phyloP scores from a whole-genome alignment of 2,329 filamentous ascomycete genomes.

The Sporothrix pallida region DNA sequence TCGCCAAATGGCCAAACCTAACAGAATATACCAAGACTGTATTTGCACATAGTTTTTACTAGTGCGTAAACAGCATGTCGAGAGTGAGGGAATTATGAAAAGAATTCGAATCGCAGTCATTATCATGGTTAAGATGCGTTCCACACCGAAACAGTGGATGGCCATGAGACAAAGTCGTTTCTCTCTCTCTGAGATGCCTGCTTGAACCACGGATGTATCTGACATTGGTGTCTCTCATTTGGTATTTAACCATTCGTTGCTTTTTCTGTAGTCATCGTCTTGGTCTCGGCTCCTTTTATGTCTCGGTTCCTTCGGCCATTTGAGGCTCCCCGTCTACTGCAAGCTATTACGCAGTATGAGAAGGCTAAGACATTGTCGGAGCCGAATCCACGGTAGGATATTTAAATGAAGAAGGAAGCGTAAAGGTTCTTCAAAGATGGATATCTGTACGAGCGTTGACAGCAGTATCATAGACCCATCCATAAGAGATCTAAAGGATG shows the following conservation, averaged over 20 bases:
- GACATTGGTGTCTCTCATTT: not conserved
- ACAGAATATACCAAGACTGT: no score
- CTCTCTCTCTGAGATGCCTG: not conserved
- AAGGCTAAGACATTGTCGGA: not conserved
- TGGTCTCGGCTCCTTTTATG: conserved; percentile 1
- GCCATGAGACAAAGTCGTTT: not conserved
- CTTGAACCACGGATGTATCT: not conserved
- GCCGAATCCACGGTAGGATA: not conserved
- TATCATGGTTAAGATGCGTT: not conserved
- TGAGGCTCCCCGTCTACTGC: not conserved
- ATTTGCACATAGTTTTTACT: no score
- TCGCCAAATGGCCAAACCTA: no score
- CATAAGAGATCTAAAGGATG: not conserved
- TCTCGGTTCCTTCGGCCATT: not conserved
- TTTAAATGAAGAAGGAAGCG: not conserved
- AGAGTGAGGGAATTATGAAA: not conserved
- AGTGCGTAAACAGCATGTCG: not conserved
- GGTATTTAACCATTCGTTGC: not conserved
- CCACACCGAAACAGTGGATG: not conserved
- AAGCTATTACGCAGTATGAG: not conserved
- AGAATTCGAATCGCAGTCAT: not conserved
- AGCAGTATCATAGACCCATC: not conserved
- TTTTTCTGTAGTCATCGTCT: not conserved
- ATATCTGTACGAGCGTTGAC: no score
- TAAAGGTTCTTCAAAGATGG: not conserved